Evolutionary conservation across 2,329 filamentous ascomycete genomes (phyloP).

Genomic region (Aspergillus sp.): DNA sequence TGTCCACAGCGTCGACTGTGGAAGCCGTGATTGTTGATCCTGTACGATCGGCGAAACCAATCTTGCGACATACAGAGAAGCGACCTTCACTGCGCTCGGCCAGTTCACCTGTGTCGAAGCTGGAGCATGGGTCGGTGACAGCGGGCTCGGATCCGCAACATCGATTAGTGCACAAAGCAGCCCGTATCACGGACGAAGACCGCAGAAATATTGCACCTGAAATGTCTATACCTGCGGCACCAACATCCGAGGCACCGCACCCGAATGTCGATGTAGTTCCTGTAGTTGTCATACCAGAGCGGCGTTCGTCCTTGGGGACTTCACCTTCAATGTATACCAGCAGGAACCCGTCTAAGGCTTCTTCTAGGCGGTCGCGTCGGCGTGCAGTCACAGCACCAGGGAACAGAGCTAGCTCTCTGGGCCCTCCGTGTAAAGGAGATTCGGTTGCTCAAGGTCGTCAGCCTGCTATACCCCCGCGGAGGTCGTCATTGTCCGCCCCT

Average conservation of each 20-base stretch:
- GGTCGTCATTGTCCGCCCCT: conserved; percentile 41
- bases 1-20: conserved; percentile 49
- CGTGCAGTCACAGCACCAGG: conserved; percentile 33
- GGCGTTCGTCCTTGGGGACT: conserved; percentile 39
- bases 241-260: conserved; percentile 22
- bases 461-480: conserved; percentile 34
- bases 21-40: conserved; percentile 51
- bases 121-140: conserved; percentile 39
- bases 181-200: conserved; percentile 43
- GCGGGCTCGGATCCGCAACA: conserved; percentile 41
- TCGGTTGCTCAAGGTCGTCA: conserved; percentile 22
- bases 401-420: conserved; percentile 24
- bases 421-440: conserved; percentile 34
- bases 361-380: conserved; percentile 32
- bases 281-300: conserved; percentile 43
- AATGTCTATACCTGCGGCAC: conserved; percentile 29
- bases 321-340: conserved; percentile 34
- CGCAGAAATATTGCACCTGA: conserved; percentile 39
- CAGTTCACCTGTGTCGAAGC: conserved; percentile 38
- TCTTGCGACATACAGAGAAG: conserved; percentile 49
- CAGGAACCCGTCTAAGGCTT: conserved; percentile 30
- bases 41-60: conserved; percentile 35
- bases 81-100: conserved; percentile 46
- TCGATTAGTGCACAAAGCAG: conserved; percentile 46
- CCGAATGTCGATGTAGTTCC: conserved; percentile 36